Conservation (phyloP, 148 eudicot genomes). For the Salicornia ramosissima region DNA sequence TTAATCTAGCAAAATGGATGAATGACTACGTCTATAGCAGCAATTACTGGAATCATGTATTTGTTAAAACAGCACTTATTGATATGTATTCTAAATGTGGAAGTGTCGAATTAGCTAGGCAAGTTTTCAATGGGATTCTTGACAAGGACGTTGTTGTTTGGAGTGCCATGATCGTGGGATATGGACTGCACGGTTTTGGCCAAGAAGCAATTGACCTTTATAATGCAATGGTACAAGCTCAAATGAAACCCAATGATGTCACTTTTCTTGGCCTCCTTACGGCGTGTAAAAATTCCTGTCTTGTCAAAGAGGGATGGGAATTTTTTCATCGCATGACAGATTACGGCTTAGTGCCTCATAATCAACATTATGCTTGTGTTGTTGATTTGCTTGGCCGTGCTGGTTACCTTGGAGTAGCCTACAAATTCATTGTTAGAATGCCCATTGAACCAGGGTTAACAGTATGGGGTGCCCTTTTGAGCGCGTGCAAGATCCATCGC, state of each 20-base stretch:
- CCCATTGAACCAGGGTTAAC: conserved; percentile 49
- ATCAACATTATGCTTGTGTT: conserved; percentile 70
- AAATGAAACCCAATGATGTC: conserved; percentile 53
- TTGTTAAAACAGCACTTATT: conserved; percentile 46
- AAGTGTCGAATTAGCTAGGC: conserved; percentile 50
- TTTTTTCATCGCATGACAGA: conserved; percentile 57
- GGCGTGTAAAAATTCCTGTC: conserved; percentile 78
- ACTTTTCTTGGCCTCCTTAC: conserved; percentile 66
- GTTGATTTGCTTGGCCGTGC: conserved; percentile 77
- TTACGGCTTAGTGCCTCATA: conserved; percentile 50
- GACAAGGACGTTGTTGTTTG: conserved; percentile 61
- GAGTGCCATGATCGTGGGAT: conserved; percentile 79
- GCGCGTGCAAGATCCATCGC: conserved; percentile 60
- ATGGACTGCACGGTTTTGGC: conserved; percentile 61
- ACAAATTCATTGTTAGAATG: conserved; percentile 53
- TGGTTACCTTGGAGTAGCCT: conserved; percentile 50
- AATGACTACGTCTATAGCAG: conserved; percentile 31
- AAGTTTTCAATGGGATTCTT: conserved; percentile 36
- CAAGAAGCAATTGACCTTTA: conserved; percentile 59
- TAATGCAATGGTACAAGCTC: conserved; percentile 39
- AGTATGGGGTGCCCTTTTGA: conserved; percentile 72
- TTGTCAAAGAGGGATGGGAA: conserved; percentile 64
- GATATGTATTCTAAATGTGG: conserved; percentile 78
- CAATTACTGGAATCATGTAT: conserved; percentile 29
- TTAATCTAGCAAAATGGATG: conserved; percentile 52